phyloP scores from a whole-genome alignment of 2,329 filamentous ascomycete genomes.

The Claviceps purpurea region DNA sequence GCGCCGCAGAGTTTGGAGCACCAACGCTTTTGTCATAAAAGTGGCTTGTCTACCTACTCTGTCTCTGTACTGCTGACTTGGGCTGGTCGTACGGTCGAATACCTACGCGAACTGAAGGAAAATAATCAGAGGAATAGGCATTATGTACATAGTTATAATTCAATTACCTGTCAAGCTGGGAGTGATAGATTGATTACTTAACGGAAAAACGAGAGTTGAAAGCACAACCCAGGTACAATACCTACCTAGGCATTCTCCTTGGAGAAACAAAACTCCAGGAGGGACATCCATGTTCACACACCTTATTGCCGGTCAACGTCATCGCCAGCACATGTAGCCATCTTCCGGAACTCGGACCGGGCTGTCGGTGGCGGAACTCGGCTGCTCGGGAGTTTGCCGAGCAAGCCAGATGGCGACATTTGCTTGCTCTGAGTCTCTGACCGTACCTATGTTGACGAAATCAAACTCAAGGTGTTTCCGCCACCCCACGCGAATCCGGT shows the following conservation, averaged over 20 bases:
- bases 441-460: background rate
- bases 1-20: too few relatives aligned
- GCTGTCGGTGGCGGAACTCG: slow-evolving; percentile 8
- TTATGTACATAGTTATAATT: too few relatives aligned
- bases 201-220: background rate
- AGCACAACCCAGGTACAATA: background rate
- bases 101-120: background rate
- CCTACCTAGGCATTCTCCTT: background rate
- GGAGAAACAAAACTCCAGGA: background rate
- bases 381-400: slow-evolving; percentile 1
- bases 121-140: too few relatives aligned
- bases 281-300: background rate
- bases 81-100: background rate
- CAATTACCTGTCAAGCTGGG: too few relatives aligned
- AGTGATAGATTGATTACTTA: background rate
- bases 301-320: background rate
- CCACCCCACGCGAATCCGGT: slow-evolving; percentile 8
- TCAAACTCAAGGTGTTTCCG: background rate
- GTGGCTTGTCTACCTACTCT: too few relatives aligned
- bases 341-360: slow-evolving; percentile 4
- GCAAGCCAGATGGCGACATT: slow-evolving; percentile 7
- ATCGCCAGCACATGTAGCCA: background rate
- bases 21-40: background rate
- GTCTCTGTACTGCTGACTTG: background rate
- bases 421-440: background rate